Evolutionary conservation across 352 stramenopile genomes (phyloP).

Genomic region (Phytophthora pinifolia): DNA sequence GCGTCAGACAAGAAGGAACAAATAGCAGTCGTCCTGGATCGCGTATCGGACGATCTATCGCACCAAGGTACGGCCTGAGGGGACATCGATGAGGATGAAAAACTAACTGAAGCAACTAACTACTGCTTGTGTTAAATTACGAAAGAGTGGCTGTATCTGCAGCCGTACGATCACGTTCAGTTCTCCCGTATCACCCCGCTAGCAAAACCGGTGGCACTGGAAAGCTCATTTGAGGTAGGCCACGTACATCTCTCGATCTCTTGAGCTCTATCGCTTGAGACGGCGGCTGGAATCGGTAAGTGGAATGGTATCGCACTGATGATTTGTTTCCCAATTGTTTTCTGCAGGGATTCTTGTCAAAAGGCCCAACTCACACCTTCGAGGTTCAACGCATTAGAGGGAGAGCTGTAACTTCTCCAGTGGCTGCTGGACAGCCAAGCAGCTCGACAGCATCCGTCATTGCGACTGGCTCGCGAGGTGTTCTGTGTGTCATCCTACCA

Average conservation of each 20-base stretch:
- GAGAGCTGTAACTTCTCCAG: constrained; percentile 21
- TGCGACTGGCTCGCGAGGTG: constrained; percentile 50
- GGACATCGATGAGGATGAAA: too few relatives aligned
- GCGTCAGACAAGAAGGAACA: constrained; percentile 31
- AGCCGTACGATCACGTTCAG: constrained; percentile 37
- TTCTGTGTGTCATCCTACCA: constrained; percentile 46
- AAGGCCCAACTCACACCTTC: constrained; percentile 22
- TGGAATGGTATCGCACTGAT: constrained; percentile 8
- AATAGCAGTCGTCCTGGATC: constrained; percentile 33
- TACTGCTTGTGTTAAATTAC: constrained; percentile 8
- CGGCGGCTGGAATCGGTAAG: too few relatives aligned
- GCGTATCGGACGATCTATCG: constrained; percentile 8
- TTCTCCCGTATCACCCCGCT: constrained; percentile 17
- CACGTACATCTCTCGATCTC: too few relatives aligned
- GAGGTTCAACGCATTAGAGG: constrained; percentile 18
- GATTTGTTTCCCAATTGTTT: background rate
- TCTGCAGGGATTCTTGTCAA: constrained; percentile 9
- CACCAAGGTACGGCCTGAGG: constrained; percentile 20
- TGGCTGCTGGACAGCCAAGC: constrained; percentile 1
- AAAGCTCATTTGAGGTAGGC: constrained; percentile 22
- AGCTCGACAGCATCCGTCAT: constrained; percentile 28
- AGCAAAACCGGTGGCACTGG: background rate
- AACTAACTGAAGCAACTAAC: constrained; percentile 3
- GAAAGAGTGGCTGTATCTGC: constrained; percentile 45
- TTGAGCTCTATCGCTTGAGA: too few relatives aligned